Evolutionary conservation across 2,329 filamentous ascomycete genomes (phyloP).

Genomic region (Pseudogymnoascus sp.): DNA sequence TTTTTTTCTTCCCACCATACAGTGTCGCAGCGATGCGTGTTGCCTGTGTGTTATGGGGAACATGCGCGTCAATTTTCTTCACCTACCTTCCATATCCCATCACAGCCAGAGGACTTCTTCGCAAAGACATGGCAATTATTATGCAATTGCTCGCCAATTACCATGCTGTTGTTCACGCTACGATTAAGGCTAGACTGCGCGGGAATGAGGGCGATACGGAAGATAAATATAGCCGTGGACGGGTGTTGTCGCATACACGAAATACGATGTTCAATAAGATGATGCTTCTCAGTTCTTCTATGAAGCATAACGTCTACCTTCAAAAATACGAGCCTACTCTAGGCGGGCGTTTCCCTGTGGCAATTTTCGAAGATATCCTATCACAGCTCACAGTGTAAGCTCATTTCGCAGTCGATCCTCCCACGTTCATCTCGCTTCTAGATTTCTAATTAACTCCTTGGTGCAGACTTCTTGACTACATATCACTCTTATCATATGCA

Average conservation of each 20-base stretch:
- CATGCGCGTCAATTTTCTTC: slow-evolving; percentile 63
- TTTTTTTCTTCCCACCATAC: slow-evolving; percentile 59
- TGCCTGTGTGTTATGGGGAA: slow-evolving; percentile 53
- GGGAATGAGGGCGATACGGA: slow-evolving; percentile 45
- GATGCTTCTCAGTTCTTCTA: slow-evolving; percentile 4
- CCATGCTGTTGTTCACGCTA: slow-evolving; percentile 61
- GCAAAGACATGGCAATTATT: slow-evolving; percentile 55
- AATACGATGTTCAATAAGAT: slow-evolving; percentile 9
- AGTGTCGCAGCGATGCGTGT: slow-evolving; percentile 60
- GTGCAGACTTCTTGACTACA: slow-evolving; percentile 2
- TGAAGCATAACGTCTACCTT: slow-evolving; percentile 8
- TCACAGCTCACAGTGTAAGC: slow-evolving; percentile 8
- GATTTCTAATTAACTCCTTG: slow-evolving; percentile 2
- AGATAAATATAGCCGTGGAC: slow-evolving; percentile 33
- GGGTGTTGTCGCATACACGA: background rate
- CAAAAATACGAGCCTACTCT: slow-evolving; percentile 7
- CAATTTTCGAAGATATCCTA: slow-evolving; percentile 9
- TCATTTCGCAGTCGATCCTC: background rate
- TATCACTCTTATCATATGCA: slow-evolving; percentile 7
- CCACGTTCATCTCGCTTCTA: background rate
- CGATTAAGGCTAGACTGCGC: slow-evolving; percentile 49
- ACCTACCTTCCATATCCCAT: slow-evolving; percentile 64
- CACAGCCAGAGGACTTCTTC: slow-evolving; percentile 57
- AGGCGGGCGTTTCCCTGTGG: slow-evolving; percentile 8
- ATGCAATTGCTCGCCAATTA: slow-evolving; percentile 65